Evolutionary conservation across 208 protist species (phyloP).

Genomic region (Crithidia brevicula): DNA sequence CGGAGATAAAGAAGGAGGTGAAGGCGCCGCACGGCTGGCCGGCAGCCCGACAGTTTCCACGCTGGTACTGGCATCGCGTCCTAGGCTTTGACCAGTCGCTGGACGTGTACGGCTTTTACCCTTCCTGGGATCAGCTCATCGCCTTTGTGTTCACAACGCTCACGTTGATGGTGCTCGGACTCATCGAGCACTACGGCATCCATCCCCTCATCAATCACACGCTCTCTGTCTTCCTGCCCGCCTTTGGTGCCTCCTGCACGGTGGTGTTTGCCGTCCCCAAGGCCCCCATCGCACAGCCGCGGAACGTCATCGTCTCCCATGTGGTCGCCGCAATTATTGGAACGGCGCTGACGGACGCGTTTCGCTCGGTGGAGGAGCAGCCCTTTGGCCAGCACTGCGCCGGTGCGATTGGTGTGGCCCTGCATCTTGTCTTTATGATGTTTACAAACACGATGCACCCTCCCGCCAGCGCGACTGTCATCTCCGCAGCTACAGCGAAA

Average conservation of each 20-base stretch:
- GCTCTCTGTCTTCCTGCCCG: conserved; percentile 54
- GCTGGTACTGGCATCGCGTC: conserved; percentile 64
- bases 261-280: conserved; percentile 62
- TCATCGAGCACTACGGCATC: conserved; percentile 71
- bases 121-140: conserved; percentile 46
- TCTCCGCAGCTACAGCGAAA: conserved; percentile 41
- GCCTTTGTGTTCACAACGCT: conserved; percentile 54
- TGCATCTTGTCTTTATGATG: conserved; percentile 64
- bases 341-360: conserved; percentile 47
- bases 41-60: conserved; percentile 28
- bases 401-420: conserved; percentile 57
- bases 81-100: conserved; percentile 61
- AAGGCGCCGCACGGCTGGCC: conserved; percentile 44
- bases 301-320: conserved; percentile 58
- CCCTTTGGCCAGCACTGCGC: conserved; percentile 58
- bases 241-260: conserved; percentile 60
- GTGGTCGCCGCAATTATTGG: conserved; percentile 71
- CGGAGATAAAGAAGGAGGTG: conserved; percentile 13
- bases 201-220: conserved; percentile 43
- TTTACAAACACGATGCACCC: conserved; percentile 74
- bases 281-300: conserved; percentile 57
- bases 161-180: conserved; percentile 54
- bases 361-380: conserved; percentile 45
- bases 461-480: conserved; percentile 65
- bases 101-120: conserved; percentile 57